Percentiles rank a stretch among this genome's conserved stretches.
phyloP scores from a whole-genome alignment of 2,329 filamentous ascomycete species.

The Cladorrhinum sp. region DNA sequence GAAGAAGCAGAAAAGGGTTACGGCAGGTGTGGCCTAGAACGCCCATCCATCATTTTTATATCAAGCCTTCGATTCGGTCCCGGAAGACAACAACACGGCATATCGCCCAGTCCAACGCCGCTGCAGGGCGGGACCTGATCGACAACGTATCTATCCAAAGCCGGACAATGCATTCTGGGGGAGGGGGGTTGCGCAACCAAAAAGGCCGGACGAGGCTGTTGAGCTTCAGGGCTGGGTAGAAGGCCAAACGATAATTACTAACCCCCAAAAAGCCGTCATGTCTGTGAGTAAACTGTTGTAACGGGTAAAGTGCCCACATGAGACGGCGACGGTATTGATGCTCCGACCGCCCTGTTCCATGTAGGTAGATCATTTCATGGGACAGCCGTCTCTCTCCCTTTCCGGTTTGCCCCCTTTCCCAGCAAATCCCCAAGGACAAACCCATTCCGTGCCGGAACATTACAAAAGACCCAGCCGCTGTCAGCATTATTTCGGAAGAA shows the following conservation, averaged over 20 bases:
- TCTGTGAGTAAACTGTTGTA: conserved; percentile 8
- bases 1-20: conserved; percentile 8
- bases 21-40: background rate
- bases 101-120: conserved; percentile 16
- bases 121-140: conserved; percentile 23
- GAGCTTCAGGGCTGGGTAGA: conserved; percentile 7
- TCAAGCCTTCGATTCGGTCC: conserved; percentile 1
- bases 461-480: background rate
- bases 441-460: background rate
- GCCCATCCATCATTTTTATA: conserved; percentile 8
- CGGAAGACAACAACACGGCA: conserved; percentile 12
- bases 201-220: conserved; percentile 12
- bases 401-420: conserved; percentile 7
- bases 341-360: conserved; percentile 24
- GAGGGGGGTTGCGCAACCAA: conserved; percentile 14
- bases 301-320: conserved; percentile 28
- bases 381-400: background rate
- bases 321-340: conserved; percentile 18
- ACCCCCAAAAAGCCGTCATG: background rate
- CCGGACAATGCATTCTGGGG: conserved; percentile 22
- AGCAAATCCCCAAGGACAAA: background rate
- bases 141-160: conserved; percentile 16
- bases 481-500: background rate
- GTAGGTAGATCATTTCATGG: conserved; percentile 24
- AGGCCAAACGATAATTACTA: no score